These are phyloP conservation scores for Gracilaria gracilis DNA, from an alignment of 23 red algal genomes.

Conservation along the genomic window DNA sequence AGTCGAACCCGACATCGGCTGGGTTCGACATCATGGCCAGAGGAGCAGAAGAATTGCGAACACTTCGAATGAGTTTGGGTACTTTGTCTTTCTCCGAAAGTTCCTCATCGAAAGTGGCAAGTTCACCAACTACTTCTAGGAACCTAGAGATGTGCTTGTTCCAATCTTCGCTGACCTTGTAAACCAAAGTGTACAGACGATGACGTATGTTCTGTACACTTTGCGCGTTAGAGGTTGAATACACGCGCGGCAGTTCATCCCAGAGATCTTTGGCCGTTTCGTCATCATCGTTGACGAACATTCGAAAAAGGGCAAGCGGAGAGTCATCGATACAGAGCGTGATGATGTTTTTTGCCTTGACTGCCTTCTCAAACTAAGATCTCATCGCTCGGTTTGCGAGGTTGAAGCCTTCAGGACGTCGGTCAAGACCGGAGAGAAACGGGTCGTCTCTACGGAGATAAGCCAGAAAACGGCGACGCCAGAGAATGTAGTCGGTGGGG, in stretches of 20 bases:
- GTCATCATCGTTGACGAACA: conserved; percentile 6
- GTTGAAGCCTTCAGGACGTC: background rate
- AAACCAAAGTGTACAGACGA: background rate
- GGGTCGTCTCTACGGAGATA: conserved; percentile 37
- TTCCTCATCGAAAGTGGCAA: background rate
- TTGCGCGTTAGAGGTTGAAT: too few relatives aligned
- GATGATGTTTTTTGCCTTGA: background rate
- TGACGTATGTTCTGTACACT: background rate
- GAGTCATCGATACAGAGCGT: conserved; percentile 17
- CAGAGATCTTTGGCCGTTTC: too few relatives aligned
- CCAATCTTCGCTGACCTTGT: background rate
- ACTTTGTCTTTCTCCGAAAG: background rate
- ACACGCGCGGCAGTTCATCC: too few relatives aligned
- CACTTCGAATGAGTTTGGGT: background rate
- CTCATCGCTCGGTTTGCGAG: too few relatives aligned
- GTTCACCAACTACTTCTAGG: background rate
- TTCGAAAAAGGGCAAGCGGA: background rate
- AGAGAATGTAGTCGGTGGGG: conserved; percentile 3
- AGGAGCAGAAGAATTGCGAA: background rate
- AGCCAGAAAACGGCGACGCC: conserved; percentile 1
- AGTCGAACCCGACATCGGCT: too few relatives aligned
- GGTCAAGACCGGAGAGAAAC: too few relatives aligned
- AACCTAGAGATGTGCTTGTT: background rate
- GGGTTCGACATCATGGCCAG: too few relatives aligned
- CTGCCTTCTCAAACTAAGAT: conserved; percentile 18